Evolutionary conservation across 108 stramenopile genomes (phyloP).

Genomic region (Cyclotella sp.): DNA sequence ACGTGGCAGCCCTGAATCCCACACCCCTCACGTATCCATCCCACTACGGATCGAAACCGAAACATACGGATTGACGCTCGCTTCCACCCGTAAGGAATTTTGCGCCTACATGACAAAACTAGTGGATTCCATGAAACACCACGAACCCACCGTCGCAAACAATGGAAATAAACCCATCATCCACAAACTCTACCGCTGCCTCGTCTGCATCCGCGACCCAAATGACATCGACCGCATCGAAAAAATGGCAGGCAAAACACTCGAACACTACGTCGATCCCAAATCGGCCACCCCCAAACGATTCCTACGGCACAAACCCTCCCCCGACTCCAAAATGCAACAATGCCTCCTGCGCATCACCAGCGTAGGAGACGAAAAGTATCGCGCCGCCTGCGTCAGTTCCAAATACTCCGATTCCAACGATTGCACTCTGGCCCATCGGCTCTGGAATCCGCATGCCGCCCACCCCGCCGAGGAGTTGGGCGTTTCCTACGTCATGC

Average conservation of each 20-base stretch:
- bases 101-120: constrained; percentile 41
- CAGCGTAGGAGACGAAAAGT: constrained; percentile 35
- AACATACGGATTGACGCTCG: constrained; percentile 42
- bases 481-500: constrained; percentile 49
- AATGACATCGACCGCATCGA: constrained; percentile 50
- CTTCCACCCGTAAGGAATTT: constrained; percentile 52
- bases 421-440: constrained; percentile 48
- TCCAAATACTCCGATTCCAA: constrained; percentile 48
- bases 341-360: constrained; percentile 50
- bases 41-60: constrained; percentile 55
- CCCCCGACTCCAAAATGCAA: constrained; percentile 29
- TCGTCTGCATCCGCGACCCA: constrained; percentile 54
- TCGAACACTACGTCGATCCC: constrained; percentile 50
- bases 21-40: constrained; percentile 34
- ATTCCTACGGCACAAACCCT: constrained; percentile 48
- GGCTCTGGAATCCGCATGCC: constrained; percentile 40
- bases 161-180: constrained; percentile 1
- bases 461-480: constrained; percentile 37
- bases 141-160: background rate
- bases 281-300: constrained; percentile 51
- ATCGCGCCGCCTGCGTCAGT: constrained; percentile 49
- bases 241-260: constrained; percentile 25
- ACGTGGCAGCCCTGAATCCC: constrained; percentile 9
- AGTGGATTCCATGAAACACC: constrained; percentile 21
- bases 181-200: constrained; percentile 50